These are phyloP conservation scores for Rachicladosporium sp. DNA, from an alignment of 2,329 filamentous ascomycete genomes.

Conservation along the genomic window DNA sequence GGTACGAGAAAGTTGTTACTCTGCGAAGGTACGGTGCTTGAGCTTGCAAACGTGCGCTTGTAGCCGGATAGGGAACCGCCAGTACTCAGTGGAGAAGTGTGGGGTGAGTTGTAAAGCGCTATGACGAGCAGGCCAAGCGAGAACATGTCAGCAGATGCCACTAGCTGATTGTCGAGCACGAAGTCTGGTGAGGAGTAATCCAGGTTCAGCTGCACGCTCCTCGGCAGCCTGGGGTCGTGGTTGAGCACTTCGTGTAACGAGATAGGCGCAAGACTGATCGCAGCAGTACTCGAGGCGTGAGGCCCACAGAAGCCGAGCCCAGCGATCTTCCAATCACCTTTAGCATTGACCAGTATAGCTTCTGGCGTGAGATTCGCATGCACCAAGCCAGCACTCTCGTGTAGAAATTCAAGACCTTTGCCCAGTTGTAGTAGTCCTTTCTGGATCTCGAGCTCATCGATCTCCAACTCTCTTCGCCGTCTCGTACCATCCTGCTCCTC, in stretches of 20 bases:
- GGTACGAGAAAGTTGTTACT: conserved; percentile 65
- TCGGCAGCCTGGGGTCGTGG: conserved; percentile 71
- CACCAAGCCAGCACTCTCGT: conserved; percentile 86
- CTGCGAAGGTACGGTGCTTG: conserved; percentile 64
- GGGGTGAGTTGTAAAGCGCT: conserved; percentile 88
- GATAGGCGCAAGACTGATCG: conserved; percentile 63
- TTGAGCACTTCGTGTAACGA: conserved; percentile 74
- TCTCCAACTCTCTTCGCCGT: conserved; percentile 66
- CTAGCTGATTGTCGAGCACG: conserved; percentile 79
- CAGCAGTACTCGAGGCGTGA: conserved; percentile 53
- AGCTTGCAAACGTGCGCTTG: conserved; percentile 68
- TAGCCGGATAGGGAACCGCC: conserved; percentile 73
- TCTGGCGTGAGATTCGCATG: conserved; percentile 93
- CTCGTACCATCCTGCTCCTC: conserved; percentile 65
- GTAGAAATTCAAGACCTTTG: conserved; percentile 87
- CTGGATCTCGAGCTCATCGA: conserved; percentile 95
- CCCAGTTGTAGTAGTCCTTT: conserved; percentile 88
- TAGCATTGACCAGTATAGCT: conserved; percentile 84
- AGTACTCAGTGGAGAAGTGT: conserved; percentile 71
- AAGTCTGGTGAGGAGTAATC: conserved; percentile 95
- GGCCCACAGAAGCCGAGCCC: conserved; percentile 84
- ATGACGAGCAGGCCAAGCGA: conserved; percentile 80
- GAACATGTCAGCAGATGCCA: conserved; percentile 79
- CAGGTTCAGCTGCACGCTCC: conserved; percentile 73
- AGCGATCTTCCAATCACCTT: conserved; percentile 98